A percentile compares a stretch with the other conserved stretches of the same genome.
Evolutionary conservation across 352 stramenopile species (phyloP).

Genomic region (Phytophthora pisi): DNA sequence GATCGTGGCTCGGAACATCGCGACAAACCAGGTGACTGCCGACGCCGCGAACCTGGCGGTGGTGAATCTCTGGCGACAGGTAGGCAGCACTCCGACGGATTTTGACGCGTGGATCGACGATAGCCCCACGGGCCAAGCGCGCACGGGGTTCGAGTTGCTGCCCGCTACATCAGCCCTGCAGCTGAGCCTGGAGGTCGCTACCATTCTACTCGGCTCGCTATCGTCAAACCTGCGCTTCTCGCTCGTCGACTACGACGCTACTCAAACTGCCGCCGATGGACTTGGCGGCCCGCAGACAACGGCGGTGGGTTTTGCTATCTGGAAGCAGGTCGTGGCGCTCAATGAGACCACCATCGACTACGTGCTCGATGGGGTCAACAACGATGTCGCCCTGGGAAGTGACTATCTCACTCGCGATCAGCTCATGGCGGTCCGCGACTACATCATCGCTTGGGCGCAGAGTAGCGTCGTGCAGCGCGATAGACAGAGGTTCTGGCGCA

Average conservation of each 20-base stretch:
- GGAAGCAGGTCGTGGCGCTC: slow-evolving; percentile 75
- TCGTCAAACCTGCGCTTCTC: slow-evolving; percentile 72
- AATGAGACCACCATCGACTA: slow-evolving; percentile 62
- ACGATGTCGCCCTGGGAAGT: slow-evolving; percentile 49
- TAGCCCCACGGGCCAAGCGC: slow-evolving; percentile 43
- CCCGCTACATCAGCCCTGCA: slow-evolving; percentile 43
- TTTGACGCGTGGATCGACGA: slow-evolving; percentile 77
- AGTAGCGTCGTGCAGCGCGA: slow-evolving; percentile 55
- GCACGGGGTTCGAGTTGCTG: slow-evolving; percentile 68
- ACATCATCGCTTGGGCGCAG: slow-evolving; percentile 60
- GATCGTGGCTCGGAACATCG: slow-evolving; percentile 56
- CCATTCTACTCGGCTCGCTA: slow-evolving; percentile 51
- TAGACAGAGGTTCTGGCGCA: slow-evolving; percentile 66
- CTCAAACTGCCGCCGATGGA: slow-evolving; percentile 25
- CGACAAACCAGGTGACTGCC: slow-evolving; percentile 37
- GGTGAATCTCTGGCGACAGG: slow-evolving; percentile 57
- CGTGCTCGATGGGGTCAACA: slow-evolving; percentile 65
- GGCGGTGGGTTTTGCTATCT: slow-evolving; percentile 69
- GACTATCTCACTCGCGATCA: slow-evolving; percentile 68
- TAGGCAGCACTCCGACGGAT: slow-evolving; percentile 42
- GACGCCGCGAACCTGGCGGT: slow-evolving; percentile 53
- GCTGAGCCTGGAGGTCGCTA: slow-evolving; percentile 64
- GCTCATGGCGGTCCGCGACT: slow-evolving; percentile 61
- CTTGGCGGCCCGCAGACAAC: slow-evolving; percentile 27
- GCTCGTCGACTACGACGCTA: slow-evolving; percentile 64